Evolutionary conservation across 2,329 filamentous ascomycete species (phyloP).

Genomic region (Seiridium unicorne): DNA sequence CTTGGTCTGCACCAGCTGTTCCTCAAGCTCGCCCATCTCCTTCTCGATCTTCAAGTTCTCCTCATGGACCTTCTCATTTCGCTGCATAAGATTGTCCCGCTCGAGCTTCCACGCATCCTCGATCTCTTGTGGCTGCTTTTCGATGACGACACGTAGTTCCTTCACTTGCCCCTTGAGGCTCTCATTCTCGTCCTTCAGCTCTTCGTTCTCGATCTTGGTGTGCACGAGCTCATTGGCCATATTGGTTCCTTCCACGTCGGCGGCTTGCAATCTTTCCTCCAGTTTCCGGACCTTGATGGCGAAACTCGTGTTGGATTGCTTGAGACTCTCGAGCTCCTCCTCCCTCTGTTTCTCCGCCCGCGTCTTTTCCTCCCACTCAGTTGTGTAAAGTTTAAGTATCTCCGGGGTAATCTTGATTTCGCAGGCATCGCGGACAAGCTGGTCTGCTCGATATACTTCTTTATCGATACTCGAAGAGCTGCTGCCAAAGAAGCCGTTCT

Average conservation of each 20-base stretch:
- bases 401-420: conserved; percentile 82
- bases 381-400: conserved; percentile 74
- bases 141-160: conserved; percentile 82
- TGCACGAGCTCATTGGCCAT: conserved; percentile 89
- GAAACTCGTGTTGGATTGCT: conserved; percentile 63
- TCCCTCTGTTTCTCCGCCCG: conserved; percentile 80
- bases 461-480: conserved; percentile 88
- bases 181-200: conserved; percentile 86
- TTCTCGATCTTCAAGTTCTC: conserved; percentile 88
- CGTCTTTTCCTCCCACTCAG: conserved; percentile 91
- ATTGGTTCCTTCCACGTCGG: conserved; percentile 86
- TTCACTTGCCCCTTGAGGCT: conserved; percentile 79
- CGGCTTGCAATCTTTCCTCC: conserved; percentile 84
- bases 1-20: conserved; percentile 88
- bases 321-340: conserved; percentile 73
- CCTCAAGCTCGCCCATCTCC: conserved; percentile 87
- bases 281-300: conserved; percentile 77
- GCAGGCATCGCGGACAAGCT: conserved; percentile 90
- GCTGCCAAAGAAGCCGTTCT: conserved; percentile 96
- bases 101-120: conserved; percentile 79
- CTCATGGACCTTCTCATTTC: conserved; percentile 90
- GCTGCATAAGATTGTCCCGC: conserved; percentile 87
- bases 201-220: conserved; percentile 90
- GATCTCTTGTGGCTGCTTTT: conserved; percentile 85
- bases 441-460: conserved; percentile 91